phyloP scores from a whole-genome alignment of 805 yeast species.

The Metschnikowia dekortorum region DNA sequence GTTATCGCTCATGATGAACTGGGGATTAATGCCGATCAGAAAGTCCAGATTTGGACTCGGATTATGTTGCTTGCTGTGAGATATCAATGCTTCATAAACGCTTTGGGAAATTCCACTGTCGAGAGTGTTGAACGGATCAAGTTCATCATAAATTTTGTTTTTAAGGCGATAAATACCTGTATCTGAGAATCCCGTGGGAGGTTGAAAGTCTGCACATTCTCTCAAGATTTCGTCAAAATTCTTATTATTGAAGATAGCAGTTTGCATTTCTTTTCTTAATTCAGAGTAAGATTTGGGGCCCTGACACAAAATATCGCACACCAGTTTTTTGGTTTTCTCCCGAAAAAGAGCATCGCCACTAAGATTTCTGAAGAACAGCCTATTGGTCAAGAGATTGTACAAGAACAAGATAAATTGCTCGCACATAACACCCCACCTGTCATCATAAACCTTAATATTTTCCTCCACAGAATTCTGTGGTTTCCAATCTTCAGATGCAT shows the following conservation, averaged over 20 bases:
- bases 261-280: slow-evolving; percentile 22
- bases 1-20: slow-evolving; percentile 26
- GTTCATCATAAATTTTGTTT: slow-evolving; percentile 43
- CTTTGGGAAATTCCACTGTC: slow-evolving; percentile 47
- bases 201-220: slow-evolving; percentile 59
- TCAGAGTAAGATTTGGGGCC: slow-evolving; percentile 34
- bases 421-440: slow-evolving; percentile 41
- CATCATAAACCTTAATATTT: slow-evolving; percentile 43
- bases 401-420: slow-evolving; percentile 41
- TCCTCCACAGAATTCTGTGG: slow-evolving; percentile 39
- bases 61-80: slow-evolving; percentile 21
- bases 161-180: slow-evolving; percentile 67
- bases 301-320: slow-evolving; percentile 48
- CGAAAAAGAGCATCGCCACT: neutral
- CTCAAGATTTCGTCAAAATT: slow-evolving; percentile 48
- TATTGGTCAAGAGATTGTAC: slow-evolving; percentile 41
- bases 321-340: slow-evolving; percentile 30
- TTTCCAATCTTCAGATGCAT: neutral
- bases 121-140: slow-evolving; percentile 47
- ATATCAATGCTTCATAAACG: slow-evolving; percentile 41
- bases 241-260: slow-evolving; percentile 23
- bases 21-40: slow-evolving; percentile 43
- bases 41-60: slow-evolving; percentile 35
- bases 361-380: slow-evolving; percentile 23
- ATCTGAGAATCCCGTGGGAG: slow-evolving; percentile 57